Conservation (phyloP, 768 basidiomycete genomes). For the Lactifluus volemus region DNA sequence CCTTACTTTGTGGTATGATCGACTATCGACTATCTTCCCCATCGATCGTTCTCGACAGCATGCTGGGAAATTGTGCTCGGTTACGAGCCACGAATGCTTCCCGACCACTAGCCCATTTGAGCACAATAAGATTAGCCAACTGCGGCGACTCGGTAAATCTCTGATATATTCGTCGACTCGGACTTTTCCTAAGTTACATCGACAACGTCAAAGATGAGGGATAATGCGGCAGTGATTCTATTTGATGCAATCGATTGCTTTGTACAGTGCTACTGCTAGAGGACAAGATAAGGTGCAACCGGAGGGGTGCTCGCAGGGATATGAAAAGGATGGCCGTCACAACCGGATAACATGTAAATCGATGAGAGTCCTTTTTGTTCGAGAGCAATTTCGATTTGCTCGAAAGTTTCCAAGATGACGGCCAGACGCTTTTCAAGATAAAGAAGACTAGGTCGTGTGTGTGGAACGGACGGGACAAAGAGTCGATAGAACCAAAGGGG, state of each 20-base stretch:
- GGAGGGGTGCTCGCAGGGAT: too few relatives aligned
- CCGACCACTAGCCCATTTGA: background rate
- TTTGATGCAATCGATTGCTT: background rate
- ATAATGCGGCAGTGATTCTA: background rate
- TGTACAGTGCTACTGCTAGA: background rate
- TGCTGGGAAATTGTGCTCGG: background rate
- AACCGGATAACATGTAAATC: background rate
- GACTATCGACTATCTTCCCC: background rate
- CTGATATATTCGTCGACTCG: background rate
- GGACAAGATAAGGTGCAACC: background rate
- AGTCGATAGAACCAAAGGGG: too few relatives aligned
- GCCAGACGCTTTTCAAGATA: too few relatives aligned
- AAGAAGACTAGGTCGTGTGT: too few relatives aligned
- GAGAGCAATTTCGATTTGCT: background rate
- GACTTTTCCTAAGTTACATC: background rate
- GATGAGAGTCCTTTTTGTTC: background rate
- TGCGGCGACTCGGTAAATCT: background rate
- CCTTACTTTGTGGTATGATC: background rate
- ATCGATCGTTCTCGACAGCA: background rate
- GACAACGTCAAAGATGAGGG: background rate
- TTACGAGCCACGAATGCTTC: background rate
- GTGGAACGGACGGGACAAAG: too few relatives aligned
- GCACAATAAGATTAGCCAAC: background rate
- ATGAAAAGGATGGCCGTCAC: background rate
- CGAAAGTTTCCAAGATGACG: too few relatives aligned